Conservation (phyloP, 208 protist species). For the Trichomonas gallinae region DNA sequence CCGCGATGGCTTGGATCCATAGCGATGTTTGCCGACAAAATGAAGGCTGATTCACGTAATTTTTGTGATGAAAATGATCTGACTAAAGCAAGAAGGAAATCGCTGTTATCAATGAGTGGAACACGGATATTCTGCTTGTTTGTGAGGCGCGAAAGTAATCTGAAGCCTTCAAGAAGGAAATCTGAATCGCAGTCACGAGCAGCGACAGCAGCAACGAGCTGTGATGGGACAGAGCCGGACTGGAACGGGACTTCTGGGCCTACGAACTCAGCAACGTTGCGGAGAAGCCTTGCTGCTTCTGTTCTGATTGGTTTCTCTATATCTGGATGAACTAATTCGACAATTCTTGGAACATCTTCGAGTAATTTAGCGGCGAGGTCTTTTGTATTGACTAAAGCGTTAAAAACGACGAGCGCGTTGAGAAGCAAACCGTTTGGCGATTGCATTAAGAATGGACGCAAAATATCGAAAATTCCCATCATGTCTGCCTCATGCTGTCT, state of each 20-base stretch:
- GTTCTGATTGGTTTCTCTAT: not conserved
- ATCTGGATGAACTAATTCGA: not conserved
- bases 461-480: not conserved
- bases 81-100: not conserved
- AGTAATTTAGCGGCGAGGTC: not conserved
- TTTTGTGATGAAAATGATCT: not conserved
- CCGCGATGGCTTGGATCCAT: constrained; percentile 8
- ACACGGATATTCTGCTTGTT: not conserved
- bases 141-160: not conserved
- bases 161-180: not conserved
- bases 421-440: not conserved
- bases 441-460: not conserved
- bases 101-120: not conserved
- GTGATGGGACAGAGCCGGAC: not conserved
- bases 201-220: not conserved
- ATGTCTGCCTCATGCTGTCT: not conserved
- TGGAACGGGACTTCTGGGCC: not conserved
- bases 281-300: not conserved
- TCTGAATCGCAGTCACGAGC: not conserved
- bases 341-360: not conserved
- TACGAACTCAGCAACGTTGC: not conserved
- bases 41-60: not conserved
- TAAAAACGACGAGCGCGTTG: not conserved
- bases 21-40: not conserved
- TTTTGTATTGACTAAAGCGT: not conserved